These are phyloP conservation scores for Dactylella cylindrospora DNA, from an alignment of 2,329 filamentous ascomycete species.

Conservation along the genomic window DNA sequence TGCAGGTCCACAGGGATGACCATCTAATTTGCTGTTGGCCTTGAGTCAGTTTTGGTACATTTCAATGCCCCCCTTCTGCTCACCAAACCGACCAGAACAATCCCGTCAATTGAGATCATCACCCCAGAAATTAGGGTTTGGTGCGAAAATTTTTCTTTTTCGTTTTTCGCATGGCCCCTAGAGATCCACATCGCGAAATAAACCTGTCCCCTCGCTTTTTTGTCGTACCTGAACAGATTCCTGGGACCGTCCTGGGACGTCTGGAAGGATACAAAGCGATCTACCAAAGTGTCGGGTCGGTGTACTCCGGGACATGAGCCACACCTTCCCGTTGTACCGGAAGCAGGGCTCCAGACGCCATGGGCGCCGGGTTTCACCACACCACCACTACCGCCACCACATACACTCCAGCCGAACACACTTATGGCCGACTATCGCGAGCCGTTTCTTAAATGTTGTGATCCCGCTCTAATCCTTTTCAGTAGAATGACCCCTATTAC, in stretches of 20 bases:
- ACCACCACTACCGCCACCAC: conserved; percentile 18
- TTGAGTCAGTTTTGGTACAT: conserved; percentile 8
- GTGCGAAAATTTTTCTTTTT: neutral
- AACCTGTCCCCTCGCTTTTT: conserved; percentile 11
- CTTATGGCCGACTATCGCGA: conserved; percentile 41
- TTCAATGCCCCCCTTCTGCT: neutral
- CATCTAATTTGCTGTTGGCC: conserved; percentile 40
- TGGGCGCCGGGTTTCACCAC: conserved; percentile 43
- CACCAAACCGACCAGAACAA: too few relatives aligned
- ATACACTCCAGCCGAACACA: conserved; percentile 24
- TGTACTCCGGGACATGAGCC: conserved; percentile 43
- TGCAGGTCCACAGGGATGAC: conserved; percentile 41
- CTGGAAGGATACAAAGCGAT: conserved; percentile 35
- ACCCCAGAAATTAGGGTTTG: conserved; percentile 12
- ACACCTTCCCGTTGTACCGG: conserved; percentile 43
- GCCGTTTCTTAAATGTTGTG: conserved; percentile 32
- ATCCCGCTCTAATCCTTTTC: conserved; percentile 27
- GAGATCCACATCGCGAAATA: conserved; percentile 12
- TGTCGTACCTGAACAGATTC: conserved; percentile 39
- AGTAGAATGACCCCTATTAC: conserved; percentile 28
- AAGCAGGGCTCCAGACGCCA: conserved; percentile 39
- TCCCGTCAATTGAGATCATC: too few relatives aligned
- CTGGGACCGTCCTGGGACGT: conserved; percentile 29
- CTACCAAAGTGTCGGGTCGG: conserved; percentile 44
- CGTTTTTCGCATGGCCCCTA: conserved; percentile 1